phyloP scores from a whole-genome alignment of 2,329 filamentous ascomycete species.

The Xylariaceae sp. region DNA sequence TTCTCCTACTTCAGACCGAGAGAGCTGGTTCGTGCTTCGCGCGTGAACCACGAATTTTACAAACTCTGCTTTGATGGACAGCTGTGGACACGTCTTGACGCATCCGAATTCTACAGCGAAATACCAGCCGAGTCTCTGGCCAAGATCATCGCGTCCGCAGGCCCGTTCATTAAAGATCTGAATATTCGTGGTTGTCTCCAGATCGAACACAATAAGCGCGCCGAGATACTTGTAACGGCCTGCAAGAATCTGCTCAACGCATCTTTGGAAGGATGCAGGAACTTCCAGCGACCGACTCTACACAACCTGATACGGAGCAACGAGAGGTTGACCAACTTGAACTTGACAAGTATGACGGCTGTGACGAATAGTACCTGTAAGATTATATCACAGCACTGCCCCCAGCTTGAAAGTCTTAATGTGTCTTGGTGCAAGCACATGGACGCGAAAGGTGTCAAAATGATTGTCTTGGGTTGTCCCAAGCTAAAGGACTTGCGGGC shows the following conservation, averaged over 20 bases:
- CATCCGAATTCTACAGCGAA: constrained; percentile 80
- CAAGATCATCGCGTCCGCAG: constrained; percentile 79
- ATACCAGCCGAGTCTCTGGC: constrained; percentile 82
- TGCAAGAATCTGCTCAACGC: constrained; percentile 86
- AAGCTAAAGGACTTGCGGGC: constrained; percentile 76
- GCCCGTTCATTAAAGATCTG: constrained; percentile 85
- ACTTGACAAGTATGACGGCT: constrained; percentile 76
- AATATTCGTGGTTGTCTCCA: constrained; percentile 92
- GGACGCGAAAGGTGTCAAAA: constrained; percentile 71
- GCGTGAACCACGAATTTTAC: constrained; percentile 76
- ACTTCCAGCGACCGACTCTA: constrained; percentile 74
- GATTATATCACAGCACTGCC: constrained; percentile 78
- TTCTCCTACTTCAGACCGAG: constrained; percentile 74
- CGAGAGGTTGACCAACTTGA: constrained; percentile 74
- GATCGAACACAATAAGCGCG: constrained; percentile 75
- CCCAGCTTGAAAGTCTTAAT: constrained; percentile 78
- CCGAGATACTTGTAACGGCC: constrained; percentile 73
- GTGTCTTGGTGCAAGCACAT: constrained; percentile 92
- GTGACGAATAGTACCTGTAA: constrained; percentile 84
- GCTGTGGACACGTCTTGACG: constrained; percentile 82
- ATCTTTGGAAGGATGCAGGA: constrained; percentile 84
- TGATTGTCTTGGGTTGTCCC: constrained; percentile 69
- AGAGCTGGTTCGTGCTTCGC: constrained; percentile 75
- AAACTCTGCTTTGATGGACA: constrained; percentile 90
- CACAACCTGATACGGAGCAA: constrained; percentile 75